Conservation (phyloP, 1,284 basidiomycete genomes). For the Phylloboletellus chloephorus region DNA sequence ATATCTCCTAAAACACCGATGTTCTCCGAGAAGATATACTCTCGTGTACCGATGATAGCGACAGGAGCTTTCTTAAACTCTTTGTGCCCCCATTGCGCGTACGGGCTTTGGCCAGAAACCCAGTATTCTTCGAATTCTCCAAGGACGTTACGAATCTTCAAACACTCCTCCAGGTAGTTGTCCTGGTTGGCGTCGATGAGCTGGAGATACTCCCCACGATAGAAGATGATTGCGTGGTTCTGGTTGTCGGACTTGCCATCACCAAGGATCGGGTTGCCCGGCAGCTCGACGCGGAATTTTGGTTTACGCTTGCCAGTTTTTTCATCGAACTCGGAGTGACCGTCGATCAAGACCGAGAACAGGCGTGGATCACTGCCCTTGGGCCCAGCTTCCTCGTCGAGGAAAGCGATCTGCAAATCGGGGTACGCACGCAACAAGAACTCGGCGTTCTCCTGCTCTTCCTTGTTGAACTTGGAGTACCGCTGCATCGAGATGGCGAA, state of each 20-base stretch:
- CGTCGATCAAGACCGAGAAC: conserved; percentile 94
- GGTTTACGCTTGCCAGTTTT: conserved; percentile 87
- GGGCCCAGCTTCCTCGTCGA: conserved; percentile 90
- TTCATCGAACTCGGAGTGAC: conserved; percentile 94
- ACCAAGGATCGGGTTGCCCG: conserved; percentile 98
- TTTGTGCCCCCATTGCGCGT: conserved; percentile 89
- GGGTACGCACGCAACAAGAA: conserved; percentile 97
- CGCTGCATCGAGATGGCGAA: conserved; percentile 99
- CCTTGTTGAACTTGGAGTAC: conserved; percentile 99
- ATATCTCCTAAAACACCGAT: conserved; percentile 99
- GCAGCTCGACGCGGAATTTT: conserved; percentile 97
- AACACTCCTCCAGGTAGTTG: conserved; percentile 98
- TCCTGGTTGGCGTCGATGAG: conserved; percentile 99
- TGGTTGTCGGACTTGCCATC: conserved; percentile 99
- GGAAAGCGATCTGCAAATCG: conserved; percentile 96
- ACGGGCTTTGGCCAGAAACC: conserved; percentile 89
- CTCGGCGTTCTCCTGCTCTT: conserved; percentile 98
- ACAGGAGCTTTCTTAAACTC: conserved; percentile 90
- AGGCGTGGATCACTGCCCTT: conserved; percentile 88
- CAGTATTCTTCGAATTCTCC: conserved; percentile 97
- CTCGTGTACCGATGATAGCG: conserved; percentile 96
- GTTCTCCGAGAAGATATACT: conserved; percentile 99
- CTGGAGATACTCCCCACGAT: conserved; percentile 97
- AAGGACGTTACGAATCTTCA: conserved; percentile 97
- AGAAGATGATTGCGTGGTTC: conserved; percentile 99